These are phyloP conservation scores for Acanthamoeba quina DNA, from an alignment of 208 protist genomes.

Conservation along the genomic window DNA sequence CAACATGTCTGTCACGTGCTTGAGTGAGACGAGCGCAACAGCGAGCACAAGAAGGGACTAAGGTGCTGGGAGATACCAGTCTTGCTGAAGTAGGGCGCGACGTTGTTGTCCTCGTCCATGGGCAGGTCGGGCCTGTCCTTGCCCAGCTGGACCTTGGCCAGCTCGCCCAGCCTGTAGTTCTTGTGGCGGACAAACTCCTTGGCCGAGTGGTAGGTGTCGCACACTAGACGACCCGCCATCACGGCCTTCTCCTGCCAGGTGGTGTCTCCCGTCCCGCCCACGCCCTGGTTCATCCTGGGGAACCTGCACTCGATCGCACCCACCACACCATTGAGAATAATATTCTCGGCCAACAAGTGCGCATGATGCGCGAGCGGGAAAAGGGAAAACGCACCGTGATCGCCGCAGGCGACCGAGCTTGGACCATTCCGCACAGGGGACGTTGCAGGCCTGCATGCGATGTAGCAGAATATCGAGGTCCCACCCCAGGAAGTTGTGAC, in stretches of 20 bases:
- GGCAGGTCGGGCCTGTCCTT: conserved; percentile 75
- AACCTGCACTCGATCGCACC: conserved; percentile 46
- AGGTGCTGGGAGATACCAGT: not conserved
- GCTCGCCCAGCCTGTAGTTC: conserved; percentile 84
- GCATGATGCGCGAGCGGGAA: not conserved
- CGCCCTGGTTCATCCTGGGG: not conserved
- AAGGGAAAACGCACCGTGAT: not conserved
- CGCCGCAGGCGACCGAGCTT: conserved; percentile 85
- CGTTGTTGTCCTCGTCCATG: conserved; percentile 64
- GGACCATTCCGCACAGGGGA: conserved; percentile 92
- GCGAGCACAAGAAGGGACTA: not conserved
- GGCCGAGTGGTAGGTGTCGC: conserved; percentile 95
- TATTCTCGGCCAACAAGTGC: not conserved
- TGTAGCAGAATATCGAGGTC: conserved; percentile 97
- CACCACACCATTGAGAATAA: not conserved
- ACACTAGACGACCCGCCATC: conserved; percentile 95
- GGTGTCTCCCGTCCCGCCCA: conserved; percentile 74
- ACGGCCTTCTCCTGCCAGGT: conserved; percentile 92
- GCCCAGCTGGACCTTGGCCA: conserved; percentile 81
- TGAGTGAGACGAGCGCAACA: conserved; percentile 33
- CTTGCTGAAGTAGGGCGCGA: conserved; percentile 10
- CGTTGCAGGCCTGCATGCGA: conserved; percentile 93
- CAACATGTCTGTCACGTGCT: conserved; percentile 59
- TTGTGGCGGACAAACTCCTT: conserved; percentile 91
- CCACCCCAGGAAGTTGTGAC: conserved; percentile 98